Evolutionary conservation across 1,139 yeast species (phyloP).

Genomic region (Geotrichum australiense): DNA sequence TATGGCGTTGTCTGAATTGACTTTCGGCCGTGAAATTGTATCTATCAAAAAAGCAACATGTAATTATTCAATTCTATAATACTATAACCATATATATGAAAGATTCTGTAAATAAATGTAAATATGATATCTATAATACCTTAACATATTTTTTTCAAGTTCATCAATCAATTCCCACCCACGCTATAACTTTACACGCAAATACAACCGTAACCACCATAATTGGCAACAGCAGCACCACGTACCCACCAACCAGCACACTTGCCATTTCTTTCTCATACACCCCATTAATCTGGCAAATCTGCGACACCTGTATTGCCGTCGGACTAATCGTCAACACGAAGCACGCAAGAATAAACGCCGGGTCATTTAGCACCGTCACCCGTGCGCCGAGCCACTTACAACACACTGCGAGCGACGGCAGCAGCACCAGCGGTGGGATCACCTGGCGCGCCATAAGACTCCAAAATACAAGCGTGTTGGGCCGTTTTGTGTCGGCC

Average conservation of each 20-base stretch:
- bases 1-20: too few relatives aligned
- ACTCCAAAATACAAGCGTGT: neutral
- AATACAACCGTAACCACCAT: conserved; percentile 67
- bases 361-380: conserved; percentile 74
- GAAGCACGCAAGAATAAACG: conserved; percentile 67
- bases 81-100: too few relatives aligned
- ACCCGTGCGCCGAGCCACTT: conserved; percentile 42
- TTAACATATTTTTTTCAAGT: too few relatives aligned
- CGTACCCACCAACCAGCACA: conserved; percentile 79
- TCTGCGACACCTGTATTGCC: conserved; percentile 75
- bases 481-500: neutral
- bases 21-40: too few relatives aligned
- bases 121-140: too few relatives aligned
- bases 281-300: conserved; percentile 66
- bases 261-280: conserved; percentile 80
- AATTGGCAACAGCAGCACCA: conserved; percentile 66
- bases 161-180: too few relatives aligned
- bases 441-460: neutral
- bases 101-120: too few relatives aligned
- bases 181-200: conserved; percentile 56
- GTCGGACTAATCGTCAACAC: conserved; percentile 73
- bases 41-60: too few relatives aligned
- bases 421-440: neutral
- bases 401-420: neutral
- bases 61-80: too few relatives aligned